Evolutionary conservation across 164 flowering plant species (phyloP).

Genomic region (Magnolia kwangsiensis): DNA sequence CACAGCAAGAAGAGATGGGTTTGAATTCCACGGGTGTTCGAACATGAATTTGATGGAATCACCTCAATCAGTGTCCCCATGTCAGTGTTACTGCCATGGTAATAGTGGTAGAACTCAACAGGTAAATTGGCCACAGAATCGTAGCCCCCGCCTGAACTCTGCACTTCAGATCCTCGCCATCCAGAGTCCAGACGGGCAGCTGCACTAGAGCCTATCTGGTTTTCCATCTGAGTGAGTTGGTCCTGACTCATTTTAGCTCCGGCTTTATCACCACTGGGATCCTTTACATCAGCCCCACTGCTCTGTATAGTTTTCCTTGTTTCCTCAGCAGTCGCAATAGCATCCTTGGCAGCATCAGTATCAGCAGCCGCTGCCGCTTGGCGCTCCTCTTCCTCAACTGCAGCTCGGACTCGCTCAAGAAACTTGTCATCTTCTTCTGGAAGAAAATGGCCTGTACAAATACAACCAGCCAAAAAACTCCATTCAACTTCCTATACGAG

Average conservation of each 20-base stretch:
- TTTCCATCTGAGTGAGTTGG: conserved; percentile 17
- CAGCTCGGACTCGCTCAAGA: conserved; percentile 85
- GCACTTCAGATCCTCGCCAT: conserved; percentile 28
- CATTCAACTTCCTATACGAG: no score
- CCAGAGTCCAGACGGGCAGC: conserved; percentile 25
- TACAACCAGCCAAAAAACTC: background rate
- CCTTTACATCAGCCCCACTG: conserved; percentile 24
- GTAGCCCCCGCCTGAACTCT: conserved; percentile 33
- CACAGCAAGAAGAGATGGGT: background rate
- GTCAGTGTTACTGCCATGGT: conserved; percentile 89
- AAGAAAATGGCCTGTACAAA: conserved; percentile 75
- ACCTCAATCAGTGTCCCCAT: conserved; percentile 98
- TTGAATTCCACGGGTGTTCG: background rate
- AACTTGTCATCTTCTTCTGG: conserved; percentile 98
- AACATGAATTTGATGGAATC: conserved; percentile 6
- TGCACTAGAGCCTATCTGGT: conserved; percentile 8
- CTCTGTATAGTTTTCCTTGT: conserved; percentile 43
- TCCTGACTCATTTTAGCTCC: conserved; percentile 20
- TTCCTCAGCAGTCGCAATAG: conserved; percentile 82
- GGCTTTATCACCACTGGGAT: conserved; percentile 18
- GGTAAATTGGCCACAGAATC: conserved; percentile 63
- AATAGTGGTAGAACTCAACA: conserved; percentile 85
- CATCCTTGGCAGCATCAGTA: conserved; percentile 80
- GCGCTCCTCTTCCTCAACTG: conserved; percentile 98
- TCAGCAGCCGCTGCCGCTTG: conserved; percentile 75